Conservation (phyloP, 2,329 filamentous ascomycete species). For the Neofusicoccum kwambonambiense region DNA sequence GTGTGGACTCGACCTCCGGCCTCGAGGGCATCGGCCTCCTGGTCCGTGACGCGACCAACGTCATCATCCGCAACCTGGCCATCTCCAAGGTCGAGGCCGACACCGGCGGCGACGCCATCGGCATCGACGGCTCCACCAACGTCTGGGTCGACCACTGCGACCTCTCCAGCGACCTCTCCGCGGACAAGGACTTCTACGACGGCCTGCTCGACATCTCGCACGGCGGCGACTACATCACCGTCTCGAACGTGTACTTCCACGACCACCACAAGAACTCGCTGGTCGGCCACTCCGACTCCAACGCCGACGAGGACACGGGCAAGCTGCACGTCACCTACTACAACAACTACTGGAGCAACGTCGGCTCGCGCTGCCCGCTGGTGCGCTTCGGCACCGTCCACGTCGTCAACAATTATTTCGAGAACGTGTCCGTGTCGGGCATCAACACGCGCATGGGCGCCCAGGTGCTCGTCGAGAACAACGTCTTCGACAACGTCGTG, state of each 20-base stretch:
- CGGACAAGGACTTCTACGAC: slow-evolving; percentile 64
- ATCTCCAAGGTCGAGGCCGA: slow-evolving; percentile 57
- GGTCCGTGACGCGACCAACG: slow-evolving; percentile 55
- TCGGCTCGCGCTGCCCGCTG: slow-evolving; percentile 63
- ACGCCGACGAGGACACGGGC: slow-evolving; percentile 58
- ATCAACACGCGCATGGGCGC: slow-evolving; percentile 46
- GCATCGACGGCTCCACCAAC: slow-evolving; percentile 57
- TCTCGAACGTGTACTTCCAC: slow-evolving; percentile 53
- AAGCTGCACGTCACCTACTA: slow-evolving; percentile 64
- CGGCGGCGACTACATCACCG: slow-evolving; percentile 60
- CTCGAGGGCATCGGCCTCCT: slow-evolving; percentile 49
- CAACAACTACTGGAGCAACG: slow-evolving; percentile 65
- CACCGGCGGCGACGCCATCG: slow-evolving; percentile 58
- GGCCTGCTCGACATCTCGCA: slow-evolving; percentile 65
- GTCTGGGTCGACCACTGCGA: slow-evolving; percentile 66
- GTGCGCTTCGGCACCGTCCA: slow-evolving; percentile 67
- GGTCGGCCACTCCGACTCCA: slow-evolving; percentile 59
- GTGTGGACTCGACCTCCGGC: slow-evolving; percentile 44
- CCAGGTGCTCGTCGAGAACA: slow-evolving; percentile 45
- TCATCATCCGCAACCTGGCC: slow-evolving; percentile 63
- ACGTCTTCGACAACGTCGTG: slow-evolving; percentile 57
- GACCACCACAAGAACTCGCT: slow-evolving; percentile 64
- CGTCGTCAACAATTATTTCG: slow-evolving; percentile 53
- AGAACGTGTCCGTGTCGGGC: slow-evolving; percentile 38
- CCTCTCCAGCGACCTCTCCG: slow-evolving; percentile 60